These are phyloP conservation scores for Aspergillus aculeatus DNA, from an alignment of 2,329 filamentous ascomycete genomes.

Conservation along the genomic window DNA sequence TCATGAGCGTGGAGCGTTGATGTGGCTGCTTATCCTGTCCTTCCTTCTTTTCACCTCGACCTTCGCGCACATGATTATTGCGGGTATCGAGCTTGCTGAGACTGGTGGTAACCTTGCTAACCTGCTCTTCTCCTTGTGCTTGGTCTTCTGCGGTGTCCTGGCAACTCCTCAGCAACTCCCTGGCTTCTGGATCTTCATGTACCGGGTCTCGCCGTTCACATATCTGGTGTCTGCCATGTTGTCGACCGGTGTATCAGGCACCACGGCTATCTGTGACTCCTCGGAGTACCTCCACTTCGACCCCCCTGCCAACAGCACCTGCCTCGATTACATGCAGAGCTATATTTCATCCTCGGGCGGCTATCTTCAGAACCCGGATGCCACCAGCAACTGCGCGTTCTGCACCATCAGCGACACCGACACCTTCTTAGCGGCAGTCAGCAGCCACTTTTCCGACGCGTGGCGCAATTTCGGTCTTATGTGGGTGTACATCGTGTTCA, in stretches of 20 bases:
- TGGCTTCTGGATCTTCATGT: constrained; percentile 78
- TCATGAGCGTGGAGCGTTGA: constrained; percentile 59
- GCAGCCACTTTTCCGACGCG: constrained; percentile 47
- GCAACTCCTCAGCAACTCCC: constrained; percentile 60
- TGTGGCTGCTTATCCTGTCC: constrained; percentile 63
- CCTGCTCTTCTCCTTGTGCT: constrained; percentile 57
- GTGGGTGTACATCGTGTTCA: constrained; percentile 66
- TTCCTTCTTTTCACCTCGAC: constrained; percentile 71
- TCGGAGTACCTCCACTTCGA: constrained; percentile 34
- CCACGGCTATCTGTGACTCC: constrained; percentile 29
- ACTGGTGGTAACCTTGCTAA: constrained; percentile 65
- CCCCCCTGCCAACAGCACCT: constrained; percentile 62
- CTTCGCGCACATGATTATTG: constrained; percentile 72
- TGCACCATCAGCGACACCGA: constrained; percentile 50
- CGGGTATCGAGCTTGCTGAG: constrained; percentile 66
- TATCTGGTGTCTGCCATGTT: constrained; percentile 55
- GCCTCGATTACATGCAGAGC: constrained; percentile 49
- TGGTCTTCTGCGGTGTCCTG: constrained; percentile 57
- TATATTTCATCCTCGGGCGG: constrained; percentile 44
- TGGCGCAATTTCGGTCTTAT: constrained; percentile 72
- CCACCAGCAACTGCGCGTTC: constrained; percentile 50
- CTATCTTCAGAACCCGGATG: constrained; percentile 44
- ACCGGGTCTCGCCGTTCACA: constrained; percentile 65
- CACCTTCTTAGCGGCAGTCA: constrained; percentile 45
- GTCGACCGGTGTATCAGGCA: constrained; percentile 38